Evolutionary conservation across 768 basidiomycete genomes (phyloP), one percentile per base, ranked within the genome.

Genomic region (Pulveroboletus sp.): DNA sequence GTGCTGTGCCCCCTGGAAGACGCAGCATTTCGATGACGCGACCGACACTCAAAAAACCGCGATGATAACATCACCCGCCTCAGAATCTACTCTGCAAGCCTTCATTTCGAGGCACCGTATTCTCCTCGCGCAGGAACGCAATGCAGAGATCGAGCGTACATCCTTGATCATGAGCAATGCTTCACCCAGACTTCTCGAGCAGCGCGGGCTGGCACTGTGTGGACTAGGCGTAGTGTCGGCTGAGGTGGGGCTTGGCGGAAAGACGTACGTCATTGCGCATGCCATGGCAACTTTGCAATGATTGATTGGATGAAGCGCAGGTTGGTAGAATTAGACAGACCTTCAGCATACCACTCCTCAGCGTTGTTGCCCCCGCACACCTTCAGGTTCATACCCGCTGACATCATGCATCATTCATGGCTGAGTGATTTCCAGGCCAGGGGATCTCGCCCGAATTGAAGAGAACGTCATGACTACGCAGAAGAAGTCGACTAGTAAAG

Each of bases 211-310:
- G 10, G 85, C 90, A 0, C 65, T 96, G 1, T 79, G 78, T 24
- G 85, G 85, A 38, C 73, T 97, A 5, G 82, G 88, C 2, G 71
- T 91, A 2, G 75, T 79, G 1, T 75, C 77, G 22, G 75, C 93
- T n/a, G 83, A 79, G 43, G 77, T 96, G 16, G 95, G 94, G 3
- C 76, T 97, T 5, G 94, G 93, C 23, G 94, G 93, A 23, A 94
- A 93, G 73, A 93, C 84, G 93, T 95, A 65, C 63, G 68, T 56
- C n/a, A n/a, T n/a, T n/a, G 38, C 35, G 30, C 29, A 12, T 39
- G 17, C 39, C 16, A 26, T 31, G 5, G 2, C 20, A 26, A 40
- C 26, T 48, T 37, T n/a, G n/a, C 32, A 38, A 47, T 23, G 5
- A 23, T 54, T 54, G 53, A 62, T 45, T 71, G 53, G 60, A 68